These are phyloP conservation scores for Moringa oleifera DNA, from an alignment of 345 rosid species.

Conservation along the genomic window DNA sequence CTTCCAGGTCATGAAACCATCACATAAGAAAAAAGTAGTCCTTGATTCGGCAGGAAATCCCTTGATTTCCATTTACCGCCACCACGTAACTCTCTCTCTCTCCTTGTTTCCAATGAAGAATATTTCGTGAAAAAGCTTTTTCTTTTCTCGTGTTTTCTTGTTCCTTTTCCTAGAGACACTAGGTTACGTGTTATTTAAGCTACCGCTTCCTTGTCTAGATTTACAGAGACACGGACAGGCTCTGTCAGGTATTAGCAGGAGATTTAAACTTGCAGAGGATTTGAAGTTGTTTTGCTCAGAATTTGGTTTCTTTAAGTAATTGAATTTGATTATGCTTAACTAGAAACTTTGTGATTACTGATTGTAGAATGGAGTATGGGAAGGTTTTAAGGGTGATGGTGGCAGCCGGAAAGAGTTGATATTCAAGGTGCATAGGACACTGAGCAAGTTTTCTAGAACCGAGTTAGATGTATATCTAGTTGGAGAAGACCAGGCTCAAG, in stretches of 20 bases:
- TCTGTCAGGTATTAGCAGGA: neutral
- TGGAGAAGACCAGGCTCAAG: conserved; percentile 25
- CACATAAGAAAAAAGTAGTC: conserved; percentile 23
- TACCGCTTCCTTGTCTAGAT: neutral
- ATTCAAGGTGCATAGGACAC: conserved; percentile 46
- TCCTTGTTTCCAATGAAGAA: neutral
- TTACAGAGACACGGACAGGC: neutral
- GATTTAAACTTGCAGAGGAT: neutral
- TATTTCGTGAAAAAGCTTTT: conserved; percentile 1
- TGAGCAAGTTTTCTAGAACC: conserved; percentile 39
- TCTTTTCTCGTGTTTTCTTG: neutral
- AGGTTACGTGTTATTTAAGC: neutral
- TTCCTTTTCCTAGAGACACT: neutral
- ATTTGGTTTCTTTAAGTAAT: conserved; percentile 4
- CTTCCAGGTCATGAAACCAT: conserved; percentile 36
- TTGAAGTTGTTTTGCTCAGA: too few relatives aligned
- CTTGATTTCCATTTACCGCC: conserved; percentile 40
- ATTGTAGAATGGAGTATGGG: conserved; percentile 63
- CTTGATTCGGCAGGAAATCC: conserved; percentile 50
- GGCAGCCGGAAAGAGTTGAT: conserved; percentile 39
- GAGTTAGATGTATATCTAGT: conserved; percentile 56
- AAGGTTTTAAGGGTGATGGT: conserved; percentile 47
- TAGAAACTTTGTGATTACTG: conserved; percentile 12
- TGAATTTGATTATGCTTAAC: neutral
- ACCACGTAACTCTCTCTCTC: conserved; percentile 28